Percentiles rank a stretch among this genome's conserved stretches.
These are phyloP conservation scores for Phytopythium chamaehyphon DNA, from an alignment of 352 stramenopile genomes.

Conservation along the genomic window DNA sequence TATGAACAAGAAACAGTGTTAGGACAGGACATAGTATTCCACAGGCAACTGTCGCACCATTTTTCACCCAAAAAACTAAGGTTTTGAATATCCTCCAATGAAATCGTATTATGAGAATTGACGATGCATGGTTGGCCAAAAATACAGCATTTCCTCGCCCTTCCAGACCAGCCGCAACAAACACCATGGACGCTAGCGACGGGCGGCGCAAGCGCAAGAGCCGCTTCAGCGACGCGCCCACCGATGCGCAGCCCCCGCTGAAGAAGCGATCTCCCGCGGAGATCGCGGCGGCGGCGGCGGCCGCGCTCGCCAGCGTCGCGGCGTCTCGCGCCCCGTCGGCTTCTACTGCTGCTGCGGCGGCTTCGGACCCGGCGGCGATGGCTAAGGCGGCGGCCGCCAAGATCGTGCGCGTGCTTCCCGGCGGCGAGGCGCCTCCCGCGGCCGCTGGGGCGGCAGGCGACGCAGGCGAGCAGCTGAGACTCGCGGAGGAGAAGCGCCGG, in stretches of 20 bases:
- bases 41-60: too few species aligned
- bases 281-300: slow-evolving; percentile 1
- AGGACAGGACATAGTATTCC: too few species aligned
- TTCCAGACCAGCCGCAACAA: not conserved
- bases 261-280: slow-evolving; percentile 11
- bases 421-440: slow-evolving; percentile 7
- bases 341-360: not conserved
- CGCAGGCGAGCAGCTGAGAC: slow-evolving; percentile 26
- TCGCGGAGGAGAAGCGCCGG: slow-evolving; percentile 51
- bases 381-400: slow-evolving; percentile 69
- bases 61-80: too few species aligned
- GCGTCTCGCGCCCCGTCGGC: not conserved
- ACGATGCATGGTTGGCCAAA: not conserved
- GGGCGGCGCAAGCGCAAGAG: slow-evolving; percentile 77
- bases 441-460: slow-evolving; percentile 11
- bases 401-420: slow-evolving; percentile 61
- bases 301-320: slow-evolving; percentile 2
- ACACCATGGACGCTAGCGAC: slow-evolving; percentile 19
- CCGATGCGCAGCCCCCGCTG: slow-evolving; percentile 11
- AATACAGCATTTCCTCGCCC: too few species aligned
- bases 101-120: too few species aligned
- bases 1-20: too few species aligned
- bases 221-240: slow-evolving; percentile 71
- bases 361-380: slow-evolving; percentile 51
- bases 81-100: too few species aligned